A percentile compares a stretch with the other conserved stretches of the same genome.
These are phyloP conservation scores for Phoma herbarum DNA, from an alignment of 2,329 filamentous ascomycete species.

Conservation along the genomic window DNA sequence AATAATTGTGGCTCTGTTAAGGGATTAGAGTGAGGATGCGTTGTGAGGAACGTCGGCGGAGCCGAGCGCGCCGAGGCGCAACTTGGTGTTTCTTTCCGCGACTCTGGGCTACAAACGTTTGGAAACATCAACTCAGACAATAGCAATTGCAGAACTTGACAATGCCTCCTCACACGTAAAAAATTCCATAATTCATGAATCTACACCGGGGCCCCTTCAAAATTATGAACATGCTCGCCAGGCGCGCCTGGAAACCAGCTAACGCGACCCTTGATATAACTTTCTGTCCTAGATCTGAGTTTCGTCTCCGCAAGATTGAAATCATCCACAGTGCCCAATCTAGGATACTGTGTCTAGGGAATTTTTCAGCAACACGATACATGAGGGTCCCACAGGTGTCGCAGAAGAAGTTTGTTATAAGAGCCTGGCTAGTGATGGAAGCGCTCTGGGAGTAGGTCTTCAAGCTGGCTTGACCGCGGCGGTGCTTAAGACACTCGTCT, in stretches of 20 bases:
- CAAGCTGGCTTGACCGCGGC: neutral
- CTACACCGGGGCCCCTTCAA: no score
- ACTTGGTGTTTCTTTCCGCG: no score
- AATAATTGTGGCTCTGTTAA: no score
- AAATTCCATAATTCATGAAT: no score
- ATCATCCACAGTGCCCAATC: neutral
- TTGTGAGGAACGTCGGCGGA: no score
- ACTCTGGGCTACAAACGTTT: no score
- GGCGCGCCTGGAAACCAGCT: neutral
- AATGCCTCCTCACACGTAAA: no score
- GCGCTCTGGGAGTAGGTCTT: slow-evolving; percentile 49
- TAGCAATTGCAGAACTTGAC: no score
- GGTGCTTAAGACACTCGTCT: neutral
- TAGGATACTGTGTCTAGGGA: slow-evolving; percentile 59
- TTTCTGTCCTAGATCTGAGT: neutral
- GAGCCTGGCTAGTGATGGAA: slow-evolving; percentile 45
- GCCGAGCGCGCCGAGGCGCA: no score
- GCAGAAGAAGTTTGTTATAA: slow-evolving; percentile 71
- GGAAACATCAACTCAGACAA: no score
- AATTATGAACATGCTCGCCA: neutral
- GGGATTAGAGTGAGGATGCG: no score
- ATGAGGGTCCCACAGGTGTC: slow-evolving; percentile 67
- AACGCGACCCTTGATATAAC: neutral
- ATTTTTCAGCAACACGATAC: slow-evolving; percentile 60
- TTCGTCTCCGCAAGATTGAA: neutral